Conservation (phyloP, 75 land plant genomes). For the Ceratopteris richardii region DNA sequence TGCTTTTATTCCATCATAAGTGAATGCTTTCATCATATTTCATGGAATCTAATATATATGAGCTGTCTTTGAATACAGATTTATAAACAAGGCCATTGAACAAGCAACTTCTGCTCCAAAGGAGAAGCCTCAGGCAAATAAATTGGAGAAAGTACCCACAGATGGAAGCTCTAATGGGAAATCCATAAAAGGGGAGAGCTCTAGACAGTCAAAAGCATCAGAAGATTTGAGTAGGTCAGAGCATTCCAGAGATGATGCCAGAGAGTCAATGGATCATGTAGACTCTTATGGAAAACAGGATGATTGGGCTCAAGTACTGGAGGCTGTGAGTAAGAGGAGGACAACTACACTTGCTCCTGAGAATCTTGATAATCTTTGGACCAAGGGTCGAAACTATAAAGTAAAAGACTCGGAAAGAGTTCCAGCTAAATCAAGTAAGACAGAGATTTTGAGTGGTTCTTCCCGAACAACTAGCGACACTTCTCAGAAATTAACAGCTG, state of each 20-base stretch:
- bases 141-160: background rate
- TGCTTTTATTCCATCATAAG: background rate
- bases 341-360: slow-evolving; percentile 87
- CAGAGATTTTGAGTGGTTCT: background rate
- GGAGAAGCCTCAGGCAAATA: slow-evolving; percentile 18
- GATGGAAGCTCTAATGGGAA: slow-evolving; percentile 9
- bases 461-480: background rate
- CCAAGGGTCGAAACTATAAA: slow-evolving; percentile 84
- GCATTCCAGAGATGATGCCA: background rate
- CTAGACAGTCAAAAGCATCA: background rate
- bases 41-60: background rate
- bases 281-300: slow-evolving; percentile 17
- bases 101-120: slow-evolving; percentile 33
- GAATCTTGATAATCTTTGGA: slow-evolving; percentile 95
- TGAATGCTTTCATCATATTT: background rate
- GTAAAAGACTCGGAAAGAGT: slow-evolving; percentile 30
- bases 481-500: background rate
- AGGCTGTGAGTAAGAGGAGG: slow-evolving; percentile 72
- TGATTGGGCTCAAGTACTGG: slow-evolving; percentile 73
- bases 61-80: slow-evolving; percentile 33
- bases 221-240: slow-evolving; percentile 11
- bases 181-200: slow-evolving; percentile 1
- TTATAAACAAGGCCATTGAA: slow-evolving; percentile 78
- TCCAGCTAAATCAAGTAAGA: slow-evolving; percentile 11
- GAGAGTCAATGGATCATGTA: background rate